Evolutionary conservation across 2,329 filamentous ascomycete genomes (phyloP).

Genomic region (Xylaria digitata): DNA sequence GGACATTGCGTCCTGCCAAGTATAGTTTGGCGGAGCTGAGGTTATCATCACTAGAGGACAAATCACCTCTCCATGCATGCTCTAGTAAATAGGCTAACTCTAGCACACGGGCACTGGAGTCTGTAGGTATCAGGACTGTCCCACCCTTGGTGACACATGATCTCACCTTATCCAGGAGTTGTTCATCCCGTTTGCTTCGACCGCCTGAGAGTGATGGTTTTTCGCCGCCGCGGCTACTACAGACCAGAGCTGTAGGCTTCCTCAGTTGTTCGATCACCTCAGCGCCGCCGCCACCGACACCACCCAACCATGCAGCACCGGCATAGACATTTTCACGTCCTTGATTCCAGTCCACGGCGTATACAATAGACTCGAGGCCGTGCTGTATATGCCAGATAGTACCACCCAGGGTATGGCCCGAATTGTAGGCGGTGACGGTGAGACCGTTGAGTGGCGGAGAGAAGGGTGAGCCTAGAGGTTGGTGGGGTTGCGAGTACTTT

Average conservation of each 20-base stretch:
- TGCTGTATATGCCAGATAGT: conserved; percentile 99
- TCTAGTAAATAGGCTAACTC: conserved; percentile 94
- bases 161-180: conserved; percentile 84
- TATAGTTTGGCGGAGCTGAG: conserved; percentile 73
- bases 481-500: conserved; percentile 96
- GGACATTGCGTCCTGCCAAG: conserved; percentile 85
- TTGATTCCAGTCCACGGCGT: conserved; percentile 98
- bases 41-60: conserved; percentile 61
- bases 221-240: conserved; percentile 85
- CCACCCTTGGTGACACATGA: conserved; percentile 83
- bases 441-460: conserved; percentile 90
- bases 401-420: conserved; percentile 93
- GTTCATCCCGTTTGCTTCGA: conserved; percentile 84
- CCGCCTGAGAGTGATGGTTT: conserved; percentile 76
- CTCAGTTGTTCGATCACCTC: conserved; percentile 94
- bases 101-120: conserved; percentile 93
- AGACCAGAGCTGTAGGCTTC: conserved; percentile 93
- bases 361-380: conserved; percentile 95
- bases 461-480: conserved; percentile 86
- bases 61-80: conserved; percentile 84
- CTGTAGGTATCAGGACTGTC: conserved; percentile 91
- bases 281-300: conserved; percentile 80
- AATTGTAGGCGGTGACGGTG: conserved; percentile 95
- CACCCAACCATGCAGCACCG: conserved; percentile 92
- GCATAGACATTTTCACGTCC: conserved; percentile 95